Conservation (phyloP, 306 rosid species). For the Vigna radiata region DNA sequence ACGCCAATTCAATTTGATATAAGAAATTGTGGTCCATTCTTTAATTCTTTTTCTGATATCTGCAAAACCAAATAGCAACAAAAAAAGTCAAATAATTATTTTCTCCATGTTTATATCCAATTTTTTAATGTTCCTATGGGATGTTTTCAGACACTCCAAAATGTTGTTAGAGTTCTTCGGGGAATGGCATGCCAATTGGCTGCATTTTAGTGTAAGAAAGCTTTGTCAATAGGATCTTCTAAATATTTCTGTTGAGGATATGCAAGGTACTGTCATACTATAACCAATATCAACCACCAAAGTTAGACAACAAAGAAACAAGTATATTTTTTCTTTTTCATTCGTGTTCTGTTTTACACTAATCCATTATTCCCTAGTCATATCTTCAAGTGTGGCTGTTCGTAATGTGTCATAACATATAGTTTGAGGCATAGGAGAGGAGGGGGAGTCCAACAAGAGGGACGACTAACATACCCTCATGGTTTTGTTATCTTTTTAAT, state of each 20-base stretch:
- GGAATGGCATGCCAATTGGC: conserved; percentile 52
- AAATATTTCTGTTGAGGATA: conserved; percentile 69
- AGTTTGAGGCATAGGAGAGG: conserved; percentile 4
- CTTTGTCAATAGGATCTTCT: conserved; percentile 57
- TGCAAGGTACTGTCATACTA: conserved; percentile 54
- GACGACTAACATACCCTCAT: not conserved
- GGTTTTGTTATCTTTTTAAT: not conserved
- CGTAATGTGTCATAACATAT: not conserved
- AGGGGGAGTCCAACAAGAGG: not conserved
- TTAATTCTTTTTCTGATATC: not conserved
- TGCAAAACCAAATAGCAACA: not conserved
- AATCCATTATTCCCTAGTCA: not conserved
- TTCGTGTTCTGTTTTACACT: not conserved
- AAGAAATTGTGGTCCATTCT: conserved; percentile 6
- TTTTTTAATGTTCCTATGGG: not conserved
- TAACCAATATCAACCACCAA: conserved; percentile 57
- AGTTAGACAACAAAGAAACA: conserved; percentile 61
- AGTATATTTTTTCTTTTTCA: conserved; percentile 49
- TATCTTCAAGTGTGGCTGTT: not conserved
- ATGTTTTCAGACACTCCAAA: conserved; percentile 6
- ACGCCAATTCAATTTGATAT: conserved; percentile 34
- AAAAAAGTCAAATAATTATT: not conserved
- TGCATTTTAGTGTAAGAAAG: conserved; percentile 53
- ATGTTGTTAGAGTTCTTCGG: conserved; percentile 54
- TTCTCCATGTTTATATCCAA: not conserved